Base-by-base conservation (phyloP, 352 stramenopile species). In the Pythium folliculosum region DNA sequence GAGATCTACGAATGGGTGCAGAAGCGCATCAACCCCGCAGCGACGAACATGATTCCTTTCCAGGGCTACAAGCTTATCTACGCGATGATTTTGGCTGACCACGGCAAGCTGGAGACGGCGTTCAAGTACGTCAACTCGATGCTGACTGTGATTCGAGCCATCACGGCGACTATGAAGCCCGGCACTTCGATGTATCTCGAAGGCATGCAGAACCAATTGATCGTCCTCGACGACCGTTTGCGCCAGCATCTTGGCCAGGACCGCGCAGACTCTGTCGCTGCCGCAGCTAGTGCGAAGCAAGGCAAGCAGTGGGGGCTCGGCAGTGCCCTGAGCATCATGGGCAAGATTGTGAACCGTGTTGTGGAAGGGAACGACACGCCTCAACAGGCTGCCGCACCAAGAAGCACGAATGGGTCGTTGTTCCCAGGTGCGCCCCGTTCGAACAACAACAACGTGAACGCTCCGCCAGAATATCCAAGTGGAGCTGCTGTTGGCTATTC, bases 1-100 rank as follows among this genome's bases (percentile, higher is more conserved):
- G 89, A 96, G 70, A 78, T 96, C 16, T 93, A 93, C 51, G 89
- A 96, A 51, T 95, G 84, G 83, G 71, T 89, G 3, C 87, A 92
- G 22, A 91, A 89, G 67, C 77, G 78, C 19, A 71, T 84, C 16
- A 84, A 81, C 61, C 74, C 71, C 19, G 75, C 69, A 9, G 65
- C 73, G 21, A 86, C 80, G 22, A 77, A 82, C 56, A 84, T 93
- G 78, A 88, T 96, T 54, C 82, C 89, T 25, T 95, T 95, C 70
- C 89, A 96, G 64, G 89, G 87, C 22, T 96, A 95, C 77, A 96
- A 96, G 66, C 72, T 95, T 37, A 94, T 96, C 59, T 91, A 96
- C 60, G 84, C 89, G 23, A 94, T 94, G 84, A 72, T 93, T 27
- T 65, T 96, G 30, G 88, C 86, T 0, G 88, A 96, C 67, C 81